These are phyloP conservation scores for Fusarium secorum DNA, from an alignment of 2,329 filamentous ascomycete genomes.

Conservation along the genomic window DNA sequence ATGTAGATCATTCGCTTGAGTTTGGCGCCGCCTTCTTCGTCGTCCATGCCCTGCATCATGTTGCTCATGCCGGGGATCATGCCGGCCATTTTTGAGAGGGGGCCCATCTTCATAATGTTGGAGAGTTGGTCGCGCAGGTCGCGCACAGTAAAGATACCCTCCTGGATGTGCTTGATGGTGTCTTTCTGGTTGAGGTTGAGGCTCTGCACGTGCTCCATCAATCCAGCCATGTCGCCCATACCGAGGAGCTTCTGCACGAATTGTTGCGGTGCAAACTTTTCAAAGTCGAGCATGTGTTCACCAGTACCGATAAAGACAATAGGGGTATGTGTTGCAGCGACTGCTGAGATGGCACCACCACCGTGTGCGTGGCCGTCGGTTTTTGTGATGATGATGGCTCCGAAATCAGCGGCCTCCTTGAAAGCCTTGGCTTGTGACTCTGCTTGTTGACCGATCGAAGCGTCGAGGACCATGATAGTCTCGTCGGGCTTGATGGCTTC, in stretches of 20 bases:
- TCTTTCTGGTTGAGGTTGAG: constrained; percentile 97
- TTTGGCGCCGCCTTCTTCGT: constrained; percentile 93
- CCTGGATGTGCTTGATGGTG: constrained; percentile 98
- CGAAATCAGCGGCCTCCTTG: constrained; percentile 96
- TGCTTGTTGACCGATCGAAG: constrained; percentile 94
- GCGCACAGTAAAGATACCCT: constrained; percentile 94
- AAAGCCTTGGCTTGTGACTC: constrained; percentile 95
- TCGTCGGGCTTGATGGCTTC: constrained; percentile 86
- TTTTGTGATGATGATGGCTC: constrained; percentile 98
- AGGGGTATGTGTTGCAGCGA: constrained; percentile 93
- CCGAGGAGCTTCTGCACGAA: constrained; percentile 94
- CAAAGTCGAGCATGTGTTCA: constrained; percentile 95
- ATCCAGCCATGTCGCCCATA: constrained; percentile 95
- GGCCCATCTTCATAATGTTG: constrained; percentile 99
- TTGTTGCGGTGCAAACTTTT: constrained; percentile 89
- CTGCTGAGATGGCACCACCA: constrained; percentile 96
- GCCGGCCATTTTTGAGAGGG: constrained; percentile 93
- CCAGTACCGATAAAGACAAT: constrained; percentile 98
- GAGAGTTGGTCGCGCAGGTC: constrained; percentile 94
- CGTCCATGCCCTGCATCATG: constrained; percentile 95
- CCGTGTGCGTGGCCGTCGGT: constrained; percentile 95
- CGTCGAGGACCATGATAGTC: constrained; percentile 97
- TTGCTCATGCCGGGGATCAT: constrained; percentile 97
- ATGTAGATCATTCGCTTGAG: constrained; percentile 99
- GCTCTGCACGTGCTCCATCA: constrained; percentile 96